A percentile compares a stretch with the other conserved stretches of the same genome.
Evolutionary conservation across 108 stramenopile genomes (phyloP).

Genomic region (Cyclotella distinguenda): DNA sequence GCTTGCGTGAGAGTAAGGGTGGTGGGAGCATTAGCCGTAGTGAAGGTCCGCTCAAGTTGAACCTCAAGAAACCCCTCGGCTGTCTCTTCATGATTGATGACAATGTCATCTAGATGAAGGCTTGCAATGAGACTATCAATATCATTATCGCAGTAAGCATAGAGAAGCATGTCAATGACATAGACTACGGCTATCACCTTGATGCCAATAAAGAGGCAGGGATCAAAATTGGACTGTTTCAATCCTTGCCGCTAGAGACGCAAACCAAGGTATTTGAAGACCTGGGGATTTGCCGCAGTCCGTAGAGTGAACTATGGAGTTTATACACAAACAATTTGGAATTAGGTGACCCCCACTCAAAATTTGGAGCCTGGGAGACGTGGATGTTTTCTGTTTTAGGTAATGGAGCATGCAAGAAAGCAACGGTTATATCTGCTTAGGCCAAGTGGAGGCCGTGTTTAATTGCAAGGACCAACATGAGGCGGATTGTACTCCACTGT

Average conservation of each 20-base stretch:
- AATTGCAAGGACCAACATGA: conserved; percentile 24
- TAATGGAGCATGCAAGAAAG: too few relatives aligned
- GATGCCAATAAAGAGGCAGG: conserved; percentile 39
- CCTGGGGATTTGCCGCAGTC: conserved; percentile 22
- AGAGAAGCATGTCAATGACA: not conserved
- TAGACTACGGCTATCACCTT: conserved; percentile 22
- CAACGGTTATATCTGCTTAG: too few relatives aligned
- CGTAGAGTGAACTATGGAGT: conserved; percentile 36
- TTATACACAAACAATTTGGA: too few relatives aligned
- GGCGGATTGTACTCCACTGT: conserved; percentile 33
- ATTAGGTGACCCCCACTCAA: too few relatives aligned
- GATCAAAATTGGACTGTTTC: conserved; percentile 30
- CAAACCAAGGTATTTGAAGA: conserved; percentile 25
- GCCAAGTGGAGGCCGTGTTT: too few relatives aligned
- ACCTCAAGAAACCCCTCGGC: conserved; percentile 15
- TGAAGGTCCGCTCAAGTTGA: not conserved
- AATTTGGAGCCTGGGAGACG: too few relatives aligned
- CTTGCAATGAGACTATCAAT: too few relatives aligned
- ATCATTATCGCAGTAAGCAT: too few relatives aligned
- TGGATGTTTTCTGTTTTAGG: too few relatives aligned
- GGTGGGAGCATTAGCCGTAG: not conserved
- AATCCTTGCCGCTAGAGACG: conserved; percentile 8
- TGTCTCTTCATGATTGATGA: too few relatives aligned
- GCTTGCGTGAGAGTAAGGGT: not conserved
- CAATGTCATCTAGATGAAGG: too few relatives aligned